Evolutionary conservation across 202 grass and related monocot genomes (phyloP), one percentile per base, ranked within the genome.

Genomic region (Schoenoplectus triqueter): DNA sequence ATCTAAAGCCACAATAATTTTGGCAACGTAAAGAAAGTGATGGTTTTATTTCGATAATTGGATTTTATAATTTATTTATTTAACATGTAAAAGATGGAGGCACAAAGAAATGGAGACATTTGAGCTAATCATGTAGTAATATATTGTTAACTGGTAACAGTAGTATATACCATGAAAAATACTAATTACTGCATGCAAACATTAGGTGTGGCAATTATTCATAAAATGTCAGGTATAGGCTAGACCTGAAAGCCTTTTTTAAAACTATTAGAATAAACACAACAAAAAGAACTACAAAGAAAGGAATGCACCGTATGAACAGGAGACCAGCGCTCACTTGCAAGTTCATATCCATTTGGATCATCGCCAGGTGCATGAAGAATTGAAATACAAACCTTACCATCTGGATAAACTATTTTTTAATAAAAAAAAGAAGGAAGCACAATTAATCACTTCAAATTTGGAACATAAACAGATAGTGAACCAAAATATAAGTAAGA

Each of bases 261-360:
- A 22, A 54, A 2, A 18, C 11, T 69, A 15, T 15, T 15, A 18
- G 18, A 8, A 18, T 48, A 9, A 47, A 1, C 10, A 52, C 8
- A 31, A 55, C 72, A 31, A 31, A 88, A 31, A 31, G 31, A 31
- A 31, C 31, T 31, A 31, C 60, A 80, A 39, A 59, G 31, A 62
- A 80, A 60, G 17, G 48, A 69, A 76, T 51, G 48, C 79, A 88
- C 87, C 14, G 87, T 88, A 64, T 88, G 87, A 39, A 88, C 82
- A 41, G 87, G 87, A 39, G 22, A 80, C 87, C 82, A 88, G 6
- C 82, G 71, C 50, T 88, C 82, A 73, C 87, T 87, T 74, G 92
- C 92, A 86, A 94, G 90, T 82, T 94, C 92, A 70, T 94, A 94
- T 57, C 92, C 92, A 62, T 90, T 89, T 2, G 88, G 92, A 82